Conservation (phyloP, 257 asterid genomes). For the Solanum bulbocastanum region DNA sequence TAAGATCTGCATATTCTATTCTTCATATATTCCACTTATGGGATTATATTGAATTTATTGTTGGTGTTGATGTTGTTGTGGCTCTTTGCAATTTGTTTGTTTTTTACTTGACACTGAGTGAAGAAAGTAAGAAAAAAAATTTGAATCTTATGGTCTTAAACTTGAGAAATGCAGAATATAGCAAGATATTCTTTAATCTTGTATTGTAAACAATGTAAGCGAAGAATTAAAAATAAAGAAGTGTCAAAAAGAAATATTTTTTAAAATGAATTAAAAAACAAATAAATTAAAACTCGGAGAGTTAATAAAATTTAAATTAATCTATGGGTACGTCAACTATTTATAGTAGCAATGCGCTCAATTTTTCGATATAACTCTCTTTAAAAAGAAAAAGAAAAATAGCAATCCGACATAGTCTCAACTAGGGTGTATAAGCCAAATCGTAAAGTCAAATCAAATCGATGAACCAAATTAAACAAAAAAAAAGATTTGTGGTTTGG, state of each 20-base stretch:
- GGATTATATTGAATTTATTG: not conserved
- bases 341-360: no score
- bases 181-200: no score
- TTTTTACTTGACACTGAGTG: not conserved
- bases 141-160: not conserved
- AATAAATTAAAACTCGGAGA: not conserved
- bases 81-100: not conserved
- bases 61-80: not conserved
- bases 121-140: not conserved
- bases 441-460: no score
- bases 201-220: no score
- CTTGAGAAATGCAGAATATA: not conserved
- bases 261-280: no score
- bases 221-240: no score
- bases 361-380: not conserved
- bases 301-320: not conserved
- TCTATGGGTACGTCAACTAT: not conserved
- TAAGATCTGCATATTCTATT: not conserved
- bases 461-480: no score
- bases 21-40: not conserved
- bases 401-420: not conserved
- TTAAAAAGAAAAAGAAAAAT: not conserved
- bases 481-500: no score
- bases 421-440: not conserved
- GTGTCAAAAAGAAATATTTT: no score